Conservation (phyloP, 1,284 basidiomycete genomes). For the Trichosporon sp. region DNA sequence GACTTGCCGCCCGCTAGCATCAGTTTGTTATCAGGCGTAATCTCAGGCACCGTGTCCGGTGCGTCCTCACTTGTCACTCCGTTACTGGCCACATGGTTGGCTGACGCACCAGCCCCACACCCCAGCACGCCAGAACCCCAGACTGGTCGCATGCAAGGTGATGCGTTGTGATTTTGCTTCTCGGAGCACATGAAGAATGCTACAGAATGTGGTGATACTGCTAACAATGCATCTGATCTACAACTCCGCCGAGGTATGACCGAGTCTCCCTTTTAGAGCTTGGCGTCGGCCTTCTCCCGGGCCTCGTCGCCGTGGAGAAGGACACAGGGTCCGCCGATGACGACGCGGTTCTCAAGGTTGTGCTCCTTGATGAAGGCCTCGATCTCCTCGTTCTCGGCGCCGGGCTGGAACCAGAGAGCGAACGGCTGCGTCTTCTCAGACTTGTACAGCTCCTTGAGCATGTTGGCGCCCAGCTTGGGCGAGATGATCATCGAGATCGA, state of each 20-base stretch:
- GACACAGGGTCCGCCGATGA: constrained; percentile 75
- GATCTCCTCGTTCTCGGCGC: constrained; percentile 69
- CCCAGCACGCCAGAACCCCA: background rate
- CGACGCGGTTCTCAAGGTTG: constrained; percentile 64
- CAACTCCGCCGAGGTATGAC: background rate
- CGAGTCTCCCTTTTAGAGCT: constrained; percentile 21
- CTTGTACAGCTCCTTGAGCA: constrained; percentile 57
- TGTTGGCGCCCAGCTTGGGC: constrained; percentile 61
- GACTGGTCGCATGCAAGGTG: background rate
- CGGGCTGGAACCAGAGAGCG: constrained; percentile 81
- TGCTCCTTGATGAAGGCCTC: constrained; percentile 62
- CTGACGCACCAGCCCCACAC: background rate
- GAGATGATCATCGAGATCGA: constrained; percentile 78
- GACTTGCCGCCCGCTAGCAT: background rate
- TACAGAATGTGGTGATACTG: background rate
- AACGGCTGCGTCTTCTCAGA: constrained; percentile 65
- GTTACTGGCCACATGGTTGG: background rate
- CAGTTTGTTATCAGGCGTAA: constrained; percentile 3
- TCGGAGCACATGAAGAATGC: background rate
- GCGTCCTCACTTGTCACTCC: background rate
- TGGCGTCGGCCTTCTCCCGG: constrained; percentile 30
- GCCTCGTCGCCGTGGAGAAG: constrained; percentile 67
- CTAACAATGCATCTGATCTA: constrained; percentile 12
- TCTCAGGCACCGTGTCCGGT: constrained; percentile 8
- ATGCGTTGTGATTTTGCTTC: background rate